Evolutionary conservation across 352 stramenopile genomes (phyloP).

Genomic region (Globisporangium solare): DNA sequence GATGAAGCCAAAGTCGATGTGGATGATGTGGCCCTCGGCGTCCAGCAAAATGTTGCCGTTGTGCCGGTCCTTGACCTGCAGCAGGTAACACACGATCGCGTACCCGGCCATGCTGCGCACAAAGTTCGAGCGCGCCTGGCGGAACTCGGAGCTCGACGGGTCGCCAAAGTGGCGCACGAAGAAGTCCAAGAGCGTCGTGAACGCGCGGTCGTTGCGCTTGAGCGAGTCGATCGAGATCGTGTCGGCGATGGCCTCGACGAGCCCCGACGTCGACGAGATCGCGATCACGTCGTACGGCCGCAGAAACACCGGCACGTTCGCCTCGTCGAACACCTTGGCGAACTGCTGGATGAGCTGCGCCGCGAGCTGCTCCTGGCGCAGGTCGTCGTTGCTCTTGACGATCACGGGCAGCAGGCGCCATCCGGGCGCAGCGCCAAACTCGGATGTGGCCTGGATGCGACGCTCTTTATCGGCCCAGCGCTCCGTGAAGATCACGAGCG

Average conservation of each 20-base stretch:
- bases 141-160: slow-evolving; percentile 59
- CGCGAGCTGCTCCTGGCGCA: slow-evolving; percentile 96
- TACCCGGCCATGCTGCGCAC: slow-evolving; percentile 84
- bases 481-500: slow-evolving; percentile 91
- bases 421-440: slow-evolving; percentile 74
- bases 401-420: slow-evolving; percentile 94
- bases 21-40: slow-evolving; percentile 94
- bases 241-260: slow-evolving; percentile 97
- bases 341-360: slow-evolving; percentile 96
- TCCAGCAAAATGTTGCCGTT: slow-evolving; percentile 98
- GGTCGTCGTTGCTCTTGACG: slow-evolving; percentile 98
- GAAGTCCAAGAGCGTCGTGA: slow-evolving; percentile 90
- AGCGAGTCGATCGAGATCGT: slow-evolving; percentile 97
- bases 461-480: slow-evolving; percentile 93
- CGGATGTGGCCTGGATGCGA: slow-evolving; percentile 84
- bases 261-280: slow-evolving; percentile 89
- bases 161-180: slow-evolving; percentile 93
- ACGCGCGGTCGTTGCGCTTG: slow-evolving; percentile 95
- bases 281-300: slow-evolving; percentile 96
- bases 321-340: slow-evolving; percentile 93
- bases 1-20: slow-evolving; percentile 97
- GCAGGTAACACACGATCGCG: slow-evolving; percentile 95
- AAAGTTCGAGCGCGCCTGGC: slow-evolving; percentile 83
- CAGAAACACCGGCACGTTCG: slow-evolving; percentile 92
- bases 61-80: slow-evolving; percentile 98